These are phyloP conservation scores for Samsoniella hepiali DNA, from an alignment of 2,329 filamentous ascomycete genomes.

Conservation along the genomic window DNA sequence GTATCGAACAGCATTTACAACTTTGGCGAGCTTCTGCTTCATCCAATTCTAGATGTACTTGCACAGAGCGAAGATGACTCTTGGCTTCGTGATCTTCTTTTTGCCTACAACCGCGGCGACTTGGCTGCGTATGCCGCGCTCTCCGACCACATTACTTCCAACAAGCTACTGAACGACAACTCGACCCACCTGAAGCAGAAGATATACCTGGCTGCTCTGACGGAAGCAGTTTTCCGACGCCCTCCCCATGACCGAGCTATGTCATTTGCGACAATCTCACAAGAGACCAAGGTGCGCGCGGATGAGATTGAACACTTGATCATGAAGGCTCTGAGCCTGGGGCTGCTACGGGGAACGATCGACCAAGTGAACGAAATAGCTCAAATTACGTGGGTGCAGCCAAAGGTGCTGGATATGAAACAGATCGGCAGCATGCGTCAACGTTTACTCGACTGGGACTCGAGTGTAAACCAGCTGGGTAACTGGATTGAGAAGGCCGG, in stretches of 20 bases:
- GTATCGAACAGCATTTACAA: slow-evolving; percentile 98
- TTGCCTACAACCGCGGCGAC: slow-evolving; percentile 96
- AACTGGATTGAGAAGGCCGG: slow-evolving; percentile 96
- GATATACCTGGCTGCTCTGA: slow-evolving; percentile 93
- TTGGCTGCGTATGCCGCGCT: slow-evolving; percentile 82
- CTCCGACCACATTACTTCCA: slow-evolving; percentile 74
- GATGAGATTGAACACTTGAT: slow-evolving; percentile 96
- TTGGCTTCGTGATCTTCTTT: slow-evolving; percentile 94
- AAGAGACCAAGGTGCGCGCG: slow-evolving; percentile 86
- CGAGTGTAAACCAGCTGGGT: slow-evolving; percentile 90
- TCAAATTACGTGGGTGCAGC: slow-evolving; percentile 97
- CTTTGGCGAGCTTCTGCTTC: slow-evolving; percentile 96
- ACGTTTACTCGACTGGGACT: slow-evolving; percentile 89
- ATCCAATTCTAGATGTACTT: slow-evolving; percentile 89
- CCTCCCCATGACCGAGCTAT: slow-evolving; percentile 94
- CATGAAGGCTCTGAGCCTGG: slow-evolving; percentile 97
- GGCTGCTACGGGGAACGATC: slow-evolving; percentile 84
- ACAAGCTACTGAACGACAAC: slow-evolving; percentile 75
- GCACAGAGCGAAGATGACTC: slow-evolving; percentile 64
- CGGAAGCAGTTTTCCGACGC: slow-evolving; percentile 92
- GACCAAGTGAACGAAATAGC: slow-evolving; percentile 95
- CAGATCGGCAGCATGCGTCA: slow-evolving; percentile 92
- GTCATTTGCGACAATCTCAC: slow-evolving; percentile 82
- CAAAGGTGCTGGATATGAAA: slow-evolving; percentile 92
- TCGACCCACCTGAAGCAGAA: slow-evolving; percentile 88